Percentiles rank a stretch among this genome's conserved stretches.
phyloP scores from a whole-genome alignment of 331 rosid species.

The Cydonia oblonga region DNA sequence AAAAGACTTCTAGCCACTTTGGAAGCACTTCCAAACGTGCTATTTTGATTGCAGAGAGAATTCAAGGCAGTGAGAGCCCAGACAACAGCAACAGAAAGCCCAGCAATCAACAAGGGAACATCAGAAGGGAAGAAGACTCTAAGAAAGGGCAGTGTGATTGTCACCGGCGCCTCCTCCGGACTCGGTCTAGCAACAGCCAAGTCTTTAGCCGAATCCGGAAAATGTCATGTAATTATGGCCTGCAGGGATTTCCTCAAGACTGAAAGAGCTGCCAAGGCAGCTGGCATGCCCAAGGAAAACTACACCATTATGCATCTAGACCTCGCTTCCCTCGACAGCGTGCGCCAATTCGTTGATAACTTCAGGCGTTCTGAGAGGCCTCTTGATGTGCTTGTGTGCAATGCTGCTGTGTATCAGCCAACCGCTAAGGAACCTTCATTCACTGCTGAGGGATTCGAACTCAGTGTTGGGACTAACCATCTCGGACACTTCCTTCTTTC shows the following conservation, averaged over 20 bases:
- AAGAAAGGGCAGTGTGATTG: constrained; percentile 71
- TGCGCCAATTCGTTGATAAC: constrained; percentile 80
- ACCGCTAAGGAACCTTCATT: constrained; percentile 86
- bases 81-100: constrained; percentile 42
- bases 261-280: constrained; percentile 88
- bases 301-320: constrained; percentile 82
- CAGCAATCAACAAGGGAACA: constrained; percentile 41
- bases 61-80: constrained; percentile 57
- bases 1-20: neutral
- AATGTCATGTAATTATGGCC: constrained; percentile 96
- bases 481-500: constrained; percentile 94
- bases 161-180: constrained; percentile 95
- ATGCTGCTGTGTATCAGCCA: constrained; percentile 91
- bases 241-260: constrained; percentile 98
- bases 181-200: constrained; percentile 93
- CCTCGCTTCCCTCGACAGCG: constrained; percentile 91
- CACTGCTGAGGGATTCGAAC: constrained; percentile 93
- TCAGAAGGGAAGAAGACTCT: constrained; percentile 85
- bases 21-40: neutral
- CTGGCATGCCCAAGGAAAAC: constrained; percentile 75
- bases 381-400: constrained; percentile 77
- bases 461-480: constrained; percentile 95
- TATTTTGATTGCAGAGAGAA: constrained; percentile 31
- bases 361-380: constrained; percentile 56
- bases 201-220: constrained; percentile 93